Base-by-base conservation (phyloP, 2,329 filamentous ascomycete species). In the Epichloe uncinata region DNA sequence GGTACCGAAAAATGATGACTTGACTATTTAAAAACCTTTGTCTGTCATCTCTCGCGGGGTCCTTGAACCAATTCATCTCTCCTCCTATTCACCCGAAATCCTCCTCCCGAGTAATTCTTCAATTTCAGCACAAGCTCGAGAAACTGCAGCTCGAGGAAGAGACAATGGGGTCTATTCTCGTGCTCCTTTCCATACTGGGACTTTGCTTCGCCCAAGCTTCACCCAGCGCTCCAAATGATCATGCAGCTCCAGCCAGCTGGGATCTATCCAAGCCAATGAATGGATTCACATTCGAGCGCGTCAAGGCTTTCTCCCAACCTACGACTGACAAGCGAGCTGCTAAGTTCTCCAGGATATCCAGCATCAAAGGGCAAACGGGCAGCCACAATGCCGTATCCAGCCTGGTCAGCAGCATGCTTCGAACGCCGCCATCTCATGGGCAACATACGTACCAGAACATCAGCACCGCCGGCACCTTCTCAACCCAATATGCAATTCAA, bases 401-500 rank as follows among this genome's bases (percentile, higher is more conserved):
- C 33, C 55, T 68, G 12, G 51, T 53, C 15, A 57, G 56, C 15
- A 57, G 56, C 5, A 50, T 58, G 5, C 52, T 58, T 11, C 54
- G 55, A 35, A 52, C 45, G 20, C 54, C 49, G 9, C 52, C 55
- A 6, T 49, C 47, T 6, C 53, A 51, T 7, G 52, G 53, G 41
- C 58, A 60, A 40, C 53, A 53, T 26, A 49, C 54, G 15, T 63
- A 60, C 18, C 67, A 70, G 52, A 71, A 71, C 50, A 61, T 70
- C 47, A 66, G 61, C 13, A 59, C 62, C n/a, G 56, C 69, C 3
- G 63, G 65, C 2, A 57, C 61, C 12, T 68, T 63, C 45, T 69
- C 68, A 5, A 71, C 68, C 2, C 68, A 70, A 47, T 72, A 72
- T 47, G 67, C 66, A 49, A 61, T 72, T 42, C 58, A 69, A 44